A percentile compares a stretch with the other conserved stretches of the same genome.
Conservation (phyloP, 371 early-diverging fungal genomes). For the Dichotomocladium elegans region DNA sequence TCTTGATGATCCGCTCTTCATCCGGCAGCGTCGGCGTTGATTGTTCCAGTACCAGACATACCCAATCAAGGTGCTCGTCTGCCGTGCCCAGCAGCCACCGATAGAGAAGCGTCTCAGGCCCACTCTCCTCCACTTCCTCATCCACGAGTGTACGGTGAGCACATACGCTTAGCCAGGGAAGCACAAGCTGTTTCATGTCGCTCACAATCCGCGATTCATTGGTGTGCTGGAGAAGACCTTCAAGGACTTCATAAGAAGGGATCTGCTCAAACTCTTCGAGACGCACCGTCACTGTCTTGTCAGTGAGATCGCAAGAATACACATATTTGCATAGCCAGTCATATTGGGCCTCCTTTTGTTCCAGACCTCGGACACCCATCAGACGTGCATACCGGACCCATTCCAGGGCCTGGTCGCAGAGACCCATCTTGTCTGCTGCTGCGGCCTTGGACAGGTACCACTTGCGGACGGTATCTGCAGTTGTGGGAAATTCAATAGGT, state of each 20-base stretch:
- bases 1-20: slow-evolving; percentile 59
- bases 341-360: slow-evolving; percentile 42
- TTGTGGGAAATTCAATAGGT: slow-evolving; percentile 42
- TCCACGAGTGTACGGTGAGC: not conserved
- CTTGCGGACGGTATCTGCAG: slow-evolving; percentile 36
- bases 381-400: slow-evolving; percentile 52
- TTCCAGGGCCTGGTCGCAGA: slow-evolving; percentile 51
- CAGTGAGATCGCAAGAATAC: slow-evolving; percentile 34
- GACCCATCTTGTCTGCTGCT: slow-evolving; percentile 55
- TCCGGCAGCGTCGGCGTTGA: slow-evolving; percentile 52
- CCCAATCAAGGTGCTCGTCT: slow-evolving; percentile 48
- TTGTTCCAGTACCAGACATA: slow-evolving; percentile 49
- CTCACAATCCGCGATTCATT: slow-evolving; percentile 36
- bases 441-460: slow-evolving; percentile 61
- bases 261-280: slow-evolving; percentile 25
- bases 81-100: slow-evolving; percentile 39
- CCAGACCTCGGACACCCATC: slow-evolving; percentile 49
- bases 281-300: slow-evolving; percentile 2
- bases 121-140: slow-evolving; percentile 14
- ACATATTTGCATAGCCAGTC: slow-evolving; percentile 60
- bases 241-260: slow-evolving; percentile 50
- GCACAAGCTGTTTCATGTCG: slow-evolving; percentile 46
- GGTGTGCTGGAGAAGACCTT: slow-evolving; percentile 44
- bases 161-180: slow-evolving; percentile 56
- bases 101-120: slow-evolving; percentile 27